Conservation (phyloP, 768 basidiomycete genomes). For the Rickenella mellea region DNA sequence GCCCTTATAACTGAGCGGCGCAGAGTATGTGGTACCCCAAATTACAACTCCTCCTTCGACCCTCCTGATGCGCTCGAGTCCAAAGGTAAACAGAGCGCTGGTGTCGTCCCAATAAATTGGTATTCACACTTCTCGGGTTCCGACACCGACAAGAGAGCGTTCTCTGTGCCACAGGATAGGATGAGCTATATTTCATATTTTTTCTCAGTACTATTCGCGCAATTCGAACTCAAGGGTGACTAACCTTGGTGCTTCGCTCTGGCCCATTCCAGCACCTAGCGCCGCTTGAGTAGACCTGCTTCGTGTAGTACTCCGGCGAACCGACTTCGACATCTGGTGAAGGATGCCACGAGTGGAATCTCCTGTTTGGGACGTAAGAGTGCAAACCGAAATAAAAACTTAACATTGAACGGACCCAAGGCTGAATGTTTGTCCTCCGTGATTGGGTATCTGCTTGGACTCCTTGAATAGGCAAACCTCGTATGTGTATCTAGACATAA, state of each 20-base stretch:
- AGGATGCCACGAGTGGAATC: slow-evolving; percentile 75
- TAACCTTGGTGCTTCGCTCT: slow-evolving; percentile 70
- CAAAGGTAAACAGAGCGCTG: slow-evolving; percentile 68
- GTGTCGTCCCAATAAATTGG: slow-evolving; percentile 73
- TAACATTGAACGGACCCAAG: slow-evolving; percentile 54
- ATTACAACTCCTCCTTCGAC: slow-evolving; percentile 22
- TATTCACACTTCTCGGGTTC: slow-evolving; percentile 98
- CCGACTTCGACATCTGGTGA: slow-evolving; percentile 47
- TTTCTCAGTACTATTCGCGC: not conserved
- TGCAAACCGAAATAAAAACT: not conserved
- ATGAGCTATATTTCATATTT: slow-evolving; percentile 46
- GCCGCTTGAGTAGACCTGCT: slow-evolving; percentile 76
- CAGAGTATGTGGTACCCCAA: not conserved
- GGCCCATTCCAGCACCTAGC: slow-evolving; percentile 97
- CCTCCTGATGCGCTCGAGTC: slow-evolving; percentile 17
- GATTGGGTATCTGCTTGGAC: slow-evolving; percentile 80
- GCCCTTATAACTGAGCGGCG: not conserved
- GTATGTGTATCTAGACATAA: slow-evolving; percentile 69
- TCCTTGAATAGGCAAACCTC: slow-evolving; percentile 87
- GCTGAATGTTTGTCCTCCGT: slow-evolving; percentile 63
- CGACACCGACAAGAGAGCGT: slow-evolving; percentile 62
- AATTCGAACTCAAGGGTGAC: slow-evolving; percentile 11
- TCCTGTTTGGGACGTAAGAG: slow-evolving; percentile 42
- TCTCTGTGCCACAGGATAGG: slow-evolving; percentile 79
- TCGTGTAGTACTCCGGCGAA: slow-evolving; percentile 65